These are phyloP conservation scores for Blepharisma undulans DNA, from an alignment of 169 alveolate genomes.

Conservation along the genomic window DNA sequence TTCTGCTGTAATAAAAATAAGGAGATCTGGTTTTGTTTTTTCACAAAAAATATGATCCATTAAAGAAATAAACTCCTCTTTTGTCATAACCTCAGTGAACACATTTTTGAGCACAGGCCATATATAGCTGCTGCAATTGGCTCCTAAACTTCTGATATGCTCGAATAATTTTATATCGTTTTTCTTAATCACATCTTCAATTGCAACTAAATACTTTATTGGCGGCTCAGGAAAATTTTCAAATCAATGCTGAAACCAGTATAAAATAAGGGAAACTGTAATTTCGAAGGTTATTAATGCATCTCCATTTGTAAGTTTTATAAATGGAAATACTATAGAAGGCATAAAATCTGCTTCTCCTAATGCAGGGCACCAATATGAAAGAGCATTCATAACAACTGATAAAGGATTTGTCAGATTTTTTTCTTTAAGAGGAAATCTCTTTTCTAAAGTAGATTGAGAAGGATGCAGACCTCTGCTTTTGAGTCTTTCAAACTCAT, in stretches of 20 bases:
- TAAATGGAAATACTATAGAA: conserved; percentile 23
- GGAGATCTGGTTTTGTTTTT: conserved; percentile 49
- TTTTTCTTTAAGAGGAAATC: conserved; percentile 37
- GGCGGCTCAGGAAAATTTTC: conserved; percentile 38
- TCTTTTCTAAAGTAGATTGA: conserved; percentile 15
- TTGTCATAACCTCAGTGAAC: conserved; percentile 52
- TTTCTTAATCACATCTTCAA: conserved; percentile 19
- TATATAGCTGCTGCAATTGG: conserved; percentile 12
- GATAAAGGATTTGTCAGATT: conserved; percentile 36
- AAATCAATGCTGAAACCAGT: conserved; percentile 32
- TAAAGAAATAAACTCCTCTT: conserved; percentile 51
- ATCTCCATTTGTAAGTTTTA: conserved; percentile 5
- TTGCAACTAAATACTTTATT: conserved; percentile 8
- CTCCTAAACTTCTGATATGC: background rate
- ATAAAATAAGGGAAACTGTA: background rate
- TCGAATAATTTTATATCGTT: background rate
- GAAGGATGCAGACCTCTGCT: conserved; percentile 51
- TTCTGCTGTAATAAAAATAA: conserved; percentile 45
- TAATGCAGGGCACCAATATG: conserved; percentile 8
- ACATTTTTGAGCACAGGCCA: conserved; percentile 58
- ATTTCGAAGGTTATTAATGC: background rate
- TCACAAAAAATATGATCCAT: conserved; percentile 52
- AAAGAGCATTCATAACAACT: conserved; percentile 19
- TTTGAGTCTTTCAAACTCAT: conserved; percentile 32
- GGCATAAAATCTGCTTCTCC: conserved; percentile 37